A percentile compares a stretch with the other conserved stretches of the same genome.
Evolutionary conservation across 352 stramenopile genomes (phyloP).

Genomic region (Pythium biforme): DNA sequence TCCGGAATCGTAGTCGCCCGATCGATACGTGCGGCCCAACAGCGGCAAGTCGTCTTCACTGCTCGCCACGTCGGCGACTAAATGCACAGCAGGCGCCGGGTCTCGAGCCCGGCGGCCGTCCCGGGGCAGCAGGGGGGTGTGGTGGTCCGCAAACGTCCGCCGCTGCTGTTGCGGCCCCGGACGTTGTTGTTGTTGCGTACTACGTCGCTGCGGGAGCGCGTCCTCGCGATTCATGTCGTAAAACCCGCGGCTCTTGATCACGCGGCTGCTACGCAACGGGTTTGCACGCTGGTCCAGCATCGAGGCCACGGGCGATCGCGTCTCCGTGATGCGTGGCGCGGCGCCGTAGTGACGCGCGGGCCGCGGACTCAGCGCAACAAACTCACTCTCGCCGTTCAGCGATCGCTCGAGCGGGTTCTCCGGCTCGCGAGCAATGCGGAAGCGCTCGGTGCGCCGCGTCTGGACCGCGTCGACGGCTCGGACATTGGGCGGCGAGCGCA

Average conservation of each 20-base stretch:
- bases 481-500: constrained; percentile 17
- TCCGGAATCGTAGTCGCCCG: constrained; percentile 22
- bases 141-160: neutral
- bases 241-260: constrained; percentile 78
- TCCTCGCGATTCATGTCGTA: constrained; percentile 54
- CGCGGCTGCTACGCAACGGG: constrained; percentile 49
- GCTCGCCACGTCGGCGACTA: neutral
- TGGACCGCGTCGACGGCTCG: constrained; percentile 38
- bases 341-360: constrained; percentile 9
- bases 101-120: neutral
- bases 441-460: constrained; percentile 41
- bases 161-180: neutral
- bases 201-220: constrained; percentile 6
- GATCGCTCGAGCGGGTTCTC: constrained; percentile 54
- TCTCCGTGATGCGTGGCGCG: constrained; percentile 33
- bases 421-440: constrained; percentile 30
- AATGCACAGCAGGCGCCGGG: neutral
- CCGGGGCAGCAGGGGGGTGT: constrained; percentile 5
- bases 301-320: constrained; percentile 31
- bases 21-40: constrained; percentile 10
- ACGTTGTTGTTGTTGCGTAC: too few relatives aligned
- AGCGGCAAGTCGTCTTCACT: neutral
- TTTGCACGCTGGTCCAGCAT: constrained; percentile 12
- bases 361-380: constrained; percentile 42
- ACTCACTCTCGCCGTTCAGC: constrained; percentile 65